Percentiles rank a stretch among this genome's conserved stretches.
Evolutionary conservation across 352 stramenopile species (phyloP).

Genomic region (Globisporangium middletonii): DNA sequence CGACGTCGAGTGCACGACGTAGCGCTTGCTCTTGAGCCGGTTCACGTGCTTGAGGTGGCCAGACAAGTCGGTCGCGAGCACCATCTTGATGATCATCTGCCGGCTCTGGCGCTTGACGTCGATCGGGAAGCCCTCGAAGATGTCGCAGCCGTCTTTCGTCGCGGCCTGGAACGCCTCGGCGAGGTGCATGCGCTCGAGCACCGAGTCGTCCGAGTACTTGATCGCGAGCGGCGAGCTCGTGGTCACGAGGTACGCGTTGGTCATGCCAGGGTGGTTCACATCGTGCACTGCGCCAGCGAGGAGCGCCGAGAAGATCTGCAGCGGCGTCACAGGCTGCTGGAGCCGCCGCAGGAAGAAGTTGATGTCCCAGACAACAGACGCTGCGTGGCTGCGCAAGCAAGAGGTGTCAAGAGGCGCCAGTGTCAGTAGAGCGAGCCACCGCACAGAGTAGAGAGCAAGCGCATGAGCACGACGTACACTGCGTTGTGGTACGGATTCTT

Average conservation of each 20-base stretch:
- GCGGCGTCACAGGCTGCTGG: slow-evolving; percentile 23
- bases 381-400: slow-evolving; percentile 37
- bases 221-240: slow-evolving; percentile 84
- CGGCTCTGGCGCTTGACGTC: slow-evolving; percentile 50
- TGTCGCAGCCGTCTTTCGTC: slow-evolving; percentile 62
- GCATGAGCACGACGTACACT: slow-evolving; percentile 25
- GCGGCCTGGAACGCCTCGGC: slow-evolving; percentile 60
- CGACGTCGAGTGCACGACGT: slow-evolving; percentile 27
- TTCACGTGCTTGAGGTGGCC: slow-evolving; percentile 71
- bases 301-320: slow-evolving; percentile 75
- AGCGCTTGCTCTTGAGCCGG: slow-evolving; percentile 69
- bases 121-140: slow-evolving; percentile 53
- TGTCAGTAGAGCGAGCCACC: not conserved
- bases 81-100: slow-evolving; percentile 74
- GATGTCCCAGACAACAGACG: slow-evolving; percentile 68
- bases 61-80: slow-evolving; percentile 80
- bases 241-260: slow-evolving; percentile 88
- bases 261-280: slow-evolving; percentile 90
- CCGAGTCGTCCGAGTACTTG: slow-evolving; percentile 90
- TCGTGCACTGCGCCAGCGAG: slow-evolving; percentile 90
- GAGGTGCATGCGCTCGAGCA: slow-evolving; percentile 85
- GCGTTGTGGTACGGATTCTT: slow-evolving; percentile 82
- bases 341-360: slow-evolving; percentile 59
- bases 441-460: not conserved
- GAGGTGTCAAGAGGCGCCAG: not conserved